phyloP scores from a whole-genome alignment of 1,284 basidiomycete genomes.

The Trametes hirsuta region DNA sequence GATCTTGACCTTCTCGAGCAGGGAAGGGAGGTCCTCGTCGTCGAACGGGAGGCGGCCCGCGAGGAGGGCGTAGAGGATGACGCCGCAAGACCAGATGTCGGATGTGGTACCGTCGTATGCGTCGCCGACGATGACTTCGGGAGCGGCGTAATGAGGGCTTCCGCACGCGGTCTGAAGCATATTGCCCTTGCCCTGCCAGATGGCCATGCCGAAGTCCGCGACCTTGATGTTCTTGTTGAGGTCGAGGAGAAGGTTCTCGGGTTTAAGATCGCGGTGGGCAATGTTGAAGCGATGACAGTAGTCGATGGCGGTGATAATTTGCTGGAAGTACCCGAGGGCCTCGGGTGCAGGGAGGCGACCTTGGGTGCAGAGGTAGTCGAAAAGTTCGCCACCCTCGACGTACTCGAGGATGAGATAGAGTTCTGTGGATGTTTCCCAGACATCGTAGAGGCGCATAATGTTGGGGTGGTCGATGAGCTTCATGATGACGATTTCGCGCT shows the following conservation, averaged over 20 bases:
- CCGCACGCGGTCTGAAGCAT: slow-evolving; percentile 93
- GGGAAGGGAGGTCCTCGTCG: slow-evolving; percentile 75
- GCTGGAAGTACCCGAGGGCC: slow-evolving; percentile 94
- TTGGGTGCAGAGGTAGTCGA: slow-evolving; percentile 90
- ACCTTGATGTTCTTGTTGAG: slow-evolving; percentile 90
- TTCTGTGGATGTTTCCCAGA: slow-evolving; percentile 94
- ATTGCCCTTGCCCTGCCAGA: slow-evolving; percentile 75
- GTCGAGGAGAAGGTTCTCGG: slow-evolving; percentile 93
- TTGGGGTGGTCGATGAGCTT: slow-evolving; percentile 98
- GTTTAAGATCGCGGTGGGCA: slow-evolving; percentile 96
- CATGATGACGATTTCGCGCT: slow-evolving; percentile 99
- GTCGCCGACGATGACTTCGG: slow-evolving; percentile 87
- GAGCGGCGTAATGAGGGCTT: slow-evolving; percentile 97
- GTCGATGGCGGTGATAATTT: slow-evolving; percentile 93
- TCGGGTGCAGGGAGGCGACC: slow-evolving; percentile 82
- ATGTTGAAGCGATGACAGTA: slow-evolving; percentile 98
- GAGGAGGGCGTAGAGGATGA: slow-evolving; percentile 92
- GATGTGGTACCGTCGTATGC: slow-evolving; percentile 89
- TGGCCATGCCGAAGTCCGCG: slow-evolving; percentile 99
- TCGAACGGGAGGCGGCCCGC: slow-evolving; percentile 95
- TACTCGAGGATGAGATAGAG: slow-evolving; percentile 97
- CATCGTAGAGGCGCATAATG: slow-evolving; percentile 93
- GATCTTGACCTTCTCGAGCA: slow-evolving; percentile 86
- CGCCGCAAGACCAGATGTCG: slow-evolving; percentile 98
- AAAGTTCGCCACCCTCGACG: slow-evolving; percentile 95